phyloP scores from a whole-genome alignment of 768 basidiomycete genomes.

The Mycena capillaripes region DNA sequence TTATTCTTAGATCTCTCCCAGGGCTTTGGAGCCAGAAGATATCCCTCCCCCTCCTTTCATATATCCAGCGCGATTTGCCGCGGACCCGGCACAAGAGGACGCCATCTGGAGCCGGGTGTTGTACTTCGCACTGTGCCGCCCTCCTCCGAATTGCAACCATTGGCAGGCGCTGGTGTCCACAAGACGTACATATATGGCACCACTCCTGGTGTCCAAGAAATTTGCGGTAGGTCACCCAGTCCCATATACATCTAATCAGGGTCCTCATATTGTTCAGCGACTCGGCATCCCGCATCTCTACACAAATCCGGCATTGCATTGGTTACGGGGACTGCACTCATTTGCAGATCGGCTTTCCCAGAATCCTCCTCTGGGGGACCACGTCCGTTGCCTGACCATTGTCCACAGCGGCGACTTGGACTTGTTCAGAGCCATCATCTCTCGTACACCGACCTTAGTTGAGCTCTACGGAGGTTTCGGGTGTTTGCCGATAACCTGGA shows the following conservation, averaged over 20 bases:
- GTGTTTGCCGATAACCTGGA: background rate
- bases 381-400: background rate
- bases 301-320: background rate
- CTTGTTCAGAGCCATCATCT: background rate
- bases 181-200: background rate
- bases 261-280: background rate
- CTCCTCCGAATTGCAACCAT: background rate
- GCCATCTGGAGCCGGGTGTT: conserved; percentile 16
- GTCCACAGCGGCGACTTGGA: background rate
- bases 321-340: background rate
- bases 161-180: no score
- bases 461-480: background rate
- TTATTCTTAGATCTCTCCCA: background rate
- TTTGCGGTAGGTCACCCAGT: conserved; percentile 3
- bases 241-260: no score
- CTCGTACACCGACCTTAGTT: background rate
- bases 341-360: background rate
- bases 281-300: conserved; percentile 18
- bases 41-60: background rate
- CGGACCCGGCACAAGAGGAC: conserved; percentile 1
- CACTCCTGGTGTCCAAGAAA: conserved; percentile 13
- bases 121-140: background rate
- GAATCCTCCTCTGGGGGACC: background rate
- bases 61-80: conserved; percentile 7
- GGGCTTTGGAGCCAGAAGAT: background rate